Evolutionary conservation across 2,329 filamentous ascomycete species (phyloP), one percentile per base, ranked within the genome.

Genomic region (Fusarium sp.): DNA sequence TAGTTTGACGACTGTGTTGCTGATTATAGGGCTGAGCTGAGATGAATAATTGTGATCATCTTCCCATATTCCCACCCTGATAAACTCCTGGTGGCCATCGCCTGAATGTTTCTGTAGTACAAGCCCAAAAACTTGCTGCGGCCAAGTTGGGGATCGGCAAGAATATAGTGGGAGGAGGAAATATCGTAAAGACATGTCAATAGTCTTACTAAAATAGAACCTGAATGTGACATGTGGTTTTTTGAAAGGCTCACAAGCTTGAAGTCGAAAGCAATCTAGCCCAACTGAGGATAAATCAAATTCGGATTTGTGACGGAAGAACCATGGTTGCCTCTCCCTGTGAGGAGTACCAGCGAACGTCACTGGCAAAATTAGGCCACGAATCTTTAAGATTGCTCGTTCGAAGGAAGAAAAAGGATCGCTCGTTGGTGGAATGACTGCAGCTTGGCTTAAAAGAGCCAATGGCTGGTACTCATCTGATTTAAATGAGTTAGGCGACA

Each of bases 231-330:
- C 15, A 16, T 7, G 2, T 0, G 5, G 9, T 8, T 9, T 0
- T 6, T 5, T 14, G 9, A 0, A n/a, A 1, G 1, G 14, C 1
- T 12, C 3, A 10, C 5, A 21, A 2, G 3, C 15, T 19, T 1
- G n/a, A 8, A 56, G 11, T 9, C 10, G 23, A 4, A 55, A 11
- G n/a, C 3, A 23, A 9, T 55, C 14, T 7, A 42, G 19, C 1
- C 38, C 38, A 4, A 12, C 3, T 8, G 45, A 29, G 8, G 8
- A 16, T 5, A 9, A 1, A n/a, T n/a, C n/a, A n/a, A n/a, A n/a
- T n/a, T n/a, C n/a, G n/a, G n/a, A n/a, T n/a, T n/a, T n/a, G n/a
- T 33, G n/a, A 12, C 31, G 51, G 14, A 58, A 62, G 8, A 2
- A 19, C 5, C 18, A 33, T 27, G 14, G 2, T 16, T 9, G 7